Conservation (phyloP, 305 asterid genomes). For the Ruellia speciosa region DNA sequence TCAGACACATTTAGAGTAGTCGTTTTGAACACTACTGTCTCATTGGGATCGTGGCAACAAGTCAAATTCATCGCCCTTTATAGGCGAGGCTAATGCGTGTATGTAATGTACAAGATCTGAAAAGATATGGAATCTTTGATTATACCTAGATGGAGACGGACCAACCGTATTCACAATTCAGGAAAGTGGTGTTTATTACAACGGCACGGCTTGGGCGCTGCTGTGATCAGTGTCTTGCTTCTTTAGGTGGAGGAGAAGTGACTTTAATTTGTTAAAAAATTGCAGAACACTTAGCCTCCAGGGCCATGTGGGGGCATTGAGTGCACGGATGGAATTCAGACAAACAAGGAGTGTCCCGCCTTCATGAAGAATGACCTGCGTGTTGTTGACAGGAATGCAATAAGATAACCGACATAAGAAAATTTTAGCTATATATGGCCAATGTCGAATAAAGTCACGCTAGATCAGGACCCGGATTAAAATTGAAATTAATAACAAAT, state of each 20-base stretch:
- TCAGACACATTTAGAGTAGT: slow-evolving; percentile 8
- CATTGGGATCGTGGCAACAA: not conserved
- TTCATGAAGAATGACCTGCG: slow-evolving; percentile 91
- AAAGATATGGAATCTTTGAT: not conserved
- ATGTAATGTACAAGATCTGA: not conserved
- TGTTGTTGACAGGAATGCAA: not conserved
- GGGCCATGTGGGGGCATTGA: slow-evolving; percentile 73
- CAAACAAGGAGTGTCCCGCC: slow-evolving; percentile 96
- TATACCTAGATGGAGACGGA: not conserved
- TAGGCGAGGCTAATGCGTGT: not conserved
- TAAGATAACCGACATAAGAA: not conserved
- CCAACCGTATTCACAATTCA: not conserved
- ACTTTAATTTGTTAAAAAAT: slow-evolving; percentile 32
- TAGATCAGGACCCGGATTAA: too few species aligned
- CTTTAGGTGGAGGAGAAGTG: slow-evolving; percentile 21
- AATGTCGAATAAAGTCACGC: too few species aligned
- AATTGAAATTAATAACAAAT: too few species aligned
- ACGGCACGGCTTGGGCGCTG: slow-evolving; percentile 36
- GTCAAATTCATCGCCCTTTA: too few species aligned
- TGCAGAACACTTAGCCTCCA: slow-evolving; percentile 48
- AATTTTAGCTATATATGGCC: not conserved
- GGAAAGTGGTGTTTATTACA: slow-evolving; percentile 19
- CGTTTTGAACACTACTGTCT: slow-evolving; percentile 19
- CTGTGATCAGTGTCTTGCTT: slow-evolving; percentile 23
- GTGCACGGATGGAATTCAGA: slow-evolving; percentile 80